A percentile compares a stretch with the other conserved stretches of the same genome.
phyloP scores from a whole-genome alignment of 2,329 filamentous ascomycete genomes.

The Aspergillus pseudoviridinutans region DNA sequence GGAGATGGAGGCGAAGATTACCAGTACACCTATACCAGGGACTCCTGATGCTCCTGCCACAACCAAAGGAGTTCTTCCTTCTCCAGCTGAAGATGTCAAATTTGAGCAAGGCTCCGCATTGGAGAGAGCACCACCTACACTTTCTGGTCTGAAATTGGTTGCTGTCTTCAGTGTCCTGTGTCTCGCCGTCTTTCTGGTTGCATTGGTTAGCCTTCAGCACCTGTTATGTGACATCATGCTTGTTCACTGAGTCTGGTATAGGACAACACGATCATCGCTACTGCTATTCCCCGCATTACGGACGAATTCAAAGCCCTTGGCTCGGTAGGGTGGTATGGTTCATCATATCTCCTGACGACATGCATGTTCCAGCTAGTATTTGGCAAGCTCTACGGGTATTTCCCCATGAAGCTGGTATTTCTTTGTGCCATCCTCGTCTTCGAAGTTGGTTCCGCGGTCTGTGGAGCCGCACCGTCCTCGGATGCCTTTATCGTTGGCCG shows the following conservation, averaged over 20 bases:
- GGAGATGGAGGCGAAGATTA: no score
- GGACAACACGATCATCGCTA: constrained; percentile 6
- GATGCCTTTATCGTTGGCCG: constrained; percentile 2
- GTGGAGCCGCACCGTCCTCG: neutral
- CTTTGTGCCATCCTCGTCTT: constrained; percentile 1
- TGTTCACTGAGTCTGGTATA: neutral
- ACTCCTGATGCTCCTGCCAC: no score
- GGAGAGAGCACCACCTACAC: no score
- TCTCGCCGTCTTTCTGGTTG: no score
- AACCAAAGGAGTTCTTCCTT: no score
- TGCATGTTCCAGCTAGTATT: constrained; percentile 6
- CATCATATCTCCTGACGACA: constrained; percentile 2
- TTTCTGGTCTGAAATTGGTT: no score
- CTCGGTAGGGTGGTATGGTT: constrained; percentile 5
- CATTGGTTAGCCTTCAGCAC: no score
- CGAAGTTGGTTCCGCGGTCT: constrained; percentile 3
- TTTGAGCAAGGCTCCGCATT: no score
- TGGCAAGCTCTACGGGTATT: constrained; percentile 4
- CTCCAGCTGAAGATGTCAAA: no score
- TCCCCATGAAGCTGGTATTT: constrained; percentile 2
- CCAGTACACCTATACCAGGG: no score
- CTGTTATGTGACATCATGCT: no score
- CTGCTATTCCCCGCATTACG: constrained; percentile 4
- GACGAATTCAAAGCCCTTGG: neutral
- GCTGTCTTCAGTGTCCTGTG: no score